phyloP scores from a whole-genome alignment of 331 rosid genomes.

The Malus hybrid region DNA sequence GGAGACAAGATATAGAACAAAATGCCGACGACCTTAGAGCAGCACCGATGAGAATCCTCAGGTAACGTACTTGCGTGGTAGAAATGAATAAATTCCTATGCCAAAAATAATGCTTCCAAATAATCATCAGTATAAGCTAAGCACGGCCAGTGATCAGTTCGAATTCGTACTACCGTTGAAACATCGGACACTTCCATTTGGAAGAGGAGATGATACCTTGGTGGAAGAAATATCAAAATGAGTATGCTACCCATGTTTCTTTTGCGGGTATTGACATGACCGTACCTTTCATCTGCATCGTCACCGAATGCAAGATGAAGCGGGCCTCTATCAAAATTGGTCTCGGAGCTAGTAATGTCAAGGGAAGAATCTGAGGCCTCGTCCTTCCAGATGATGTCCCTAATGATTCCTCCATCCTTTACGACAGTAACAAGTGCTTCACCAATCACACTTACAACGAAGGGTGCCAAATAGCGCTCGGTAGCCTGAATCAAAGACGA shows the following conservation, averaged over 20 bases:
- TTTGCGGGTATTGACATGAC: constrained; percentile 28
- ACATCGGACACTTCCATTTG: constrained; percentile 84
- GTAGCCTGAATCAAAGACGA: constrained; percentile 60
- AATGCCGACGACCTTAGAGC: neutral
- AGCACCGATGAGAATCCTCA: neutral
- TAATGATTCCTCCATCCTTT: constrained; percentile 60
- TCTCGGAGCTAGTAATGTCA: constrained; percentile 22
- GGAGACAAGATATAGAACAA: constrained; percentile 4
- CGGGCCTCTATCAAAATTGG: constrained; percentile 41
- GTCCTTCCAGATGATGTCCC: constrained; percentile 58
- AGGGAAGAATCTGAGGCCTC: constrained; percentile 31
- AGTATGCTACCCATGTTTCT: constrained; percentile 64
- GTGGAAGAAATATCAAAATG: constrained; percentile 87
- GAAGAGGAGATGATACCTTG: constrained; percentile 92
- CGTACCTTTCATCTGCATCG: constrained; percentile 39
- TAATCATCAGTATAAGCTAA: constrained; percentile 93
- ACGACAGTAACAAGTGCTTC: constrained; percentile 60
- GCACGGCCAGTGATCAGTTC: constrained; percentile 98
- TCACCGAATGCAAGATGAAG: constrained; percentile 64
- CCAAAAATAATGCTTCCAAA: constrained; percentile 79
- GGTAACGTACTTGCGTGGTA: neutral
- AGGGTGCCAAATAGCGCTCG: constrained; percentile 61
- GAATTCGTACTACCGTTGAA: constrained; percentile 83
- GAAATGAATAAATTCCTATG: constrained; percentile 14
- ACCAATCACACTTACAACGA: constrained; percentile 74